Evolutionary conservation across 805 yeast species (phyloP), one percentile per base, ranked within the genome.

Genomic region (Myxozyma melibiosi): DNA sequence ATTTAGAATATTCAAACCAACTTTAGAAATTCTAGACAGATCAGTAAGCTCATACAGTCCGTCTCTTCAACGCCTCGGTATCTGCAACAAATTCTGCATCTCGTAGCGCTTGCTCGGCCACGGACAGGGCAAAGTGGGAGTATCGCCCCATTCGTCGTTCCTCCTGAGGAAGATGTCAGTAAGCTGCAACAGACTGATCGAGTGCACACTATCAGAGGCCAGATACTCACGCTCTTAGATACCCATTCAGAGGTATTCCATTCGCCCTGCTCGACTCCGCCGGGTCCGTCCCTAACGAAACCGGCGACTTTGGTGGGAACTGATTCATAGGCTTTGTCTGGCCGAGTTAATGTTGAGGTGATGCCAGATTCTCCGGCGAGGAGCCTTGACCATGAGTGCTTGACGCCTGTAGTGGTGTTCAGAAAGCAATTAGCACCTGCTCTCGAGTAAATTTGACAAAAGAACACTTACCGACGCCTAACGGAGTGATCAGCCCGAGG

Each of bases 301-400:
- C 96, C 97, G 0, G 90, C 87, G 0, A 86, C 89, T 66, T 83
- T 78, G 52, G 87, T 74, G 31, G 97, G 90, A 40, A 88, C 76
- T 28, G 76, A 75, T 20, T 70, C 70, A 76, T 79, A 84, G 2
- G 76, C 79, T 3, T 70, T 73, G 5, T 78, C 74, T 24, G 77
- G 76, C 35, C 77, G 76, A 27, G 72, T 70, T 41, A 50, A 24
- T 4, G 67, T 58, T n/a, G 64, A 51, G 16, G 75, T 71, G 54
- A 75, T 68, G 2, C 77, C 79, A n/a, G 71, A 65, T 41, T 66
- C 49, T 2, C 71, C 70, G 7, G 65, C 61, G 0, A 75, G 41
- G 18, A 75, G 65, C n/a, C 63, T 62, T n/a, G 48, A 48, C 77
- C 77, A 75, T 2, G 71, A 68, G 14, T 58, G 58, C 24, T 62